Evolutionary conservation across 129 eudicot genomes (phyloP).

Genomic region (Oenanthe sinensis): DNA sequence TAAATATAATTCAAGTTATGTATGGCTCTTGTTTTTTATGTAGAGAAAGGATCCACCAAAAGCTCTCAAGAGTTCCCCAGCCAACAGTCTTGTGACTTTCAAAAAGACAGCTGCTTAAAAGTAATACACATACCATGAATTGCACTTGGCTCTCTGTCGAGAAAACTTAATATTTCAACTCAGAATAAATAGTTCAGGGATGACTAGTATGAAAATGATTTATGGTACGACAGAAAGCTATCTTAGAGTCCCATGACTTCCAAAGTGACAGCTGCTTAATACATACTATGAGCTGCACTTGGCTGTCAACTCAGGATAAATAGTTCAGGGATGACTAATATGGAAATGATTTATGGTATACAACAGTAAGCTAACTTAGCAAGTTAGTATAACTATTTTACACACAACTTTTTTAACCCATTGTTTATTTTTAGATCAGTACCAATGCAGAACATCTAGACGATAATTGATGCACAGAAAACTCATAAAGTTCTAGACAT

Average conservation of each 20-base stretch:
- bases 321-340: background rate
- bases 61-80: background rate
- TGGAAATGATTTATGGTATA: background rate
- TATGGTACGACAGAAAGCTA: background rate
- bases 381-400: background rate
- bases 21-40: background rate
- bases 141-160: background rate
- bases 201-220: background rate
- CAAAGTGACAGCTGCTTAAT: background rate
- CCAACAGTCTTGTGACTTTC: background rate
- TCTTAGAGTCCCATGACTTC: background rate
- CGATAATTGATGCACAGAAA: background rate
- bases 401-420: background rate
- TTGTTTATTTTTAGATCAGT: background rate
- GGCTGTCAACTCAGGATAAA: background rate
- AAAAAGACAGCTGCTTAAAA: background rate
- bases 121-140: background rate
- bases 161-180: background rate
- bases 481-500: background rate
- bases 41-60: background rate
- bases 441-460: background rate
- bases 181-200: background rate
- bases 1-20: background rate
- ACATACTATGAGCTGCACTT: background rate
- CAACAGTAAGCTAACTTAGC: background rate